Evolutionary conservation across 192 early-diverging fungal species (phyloP).

Genomic region (Backusella luteola): DNA sequence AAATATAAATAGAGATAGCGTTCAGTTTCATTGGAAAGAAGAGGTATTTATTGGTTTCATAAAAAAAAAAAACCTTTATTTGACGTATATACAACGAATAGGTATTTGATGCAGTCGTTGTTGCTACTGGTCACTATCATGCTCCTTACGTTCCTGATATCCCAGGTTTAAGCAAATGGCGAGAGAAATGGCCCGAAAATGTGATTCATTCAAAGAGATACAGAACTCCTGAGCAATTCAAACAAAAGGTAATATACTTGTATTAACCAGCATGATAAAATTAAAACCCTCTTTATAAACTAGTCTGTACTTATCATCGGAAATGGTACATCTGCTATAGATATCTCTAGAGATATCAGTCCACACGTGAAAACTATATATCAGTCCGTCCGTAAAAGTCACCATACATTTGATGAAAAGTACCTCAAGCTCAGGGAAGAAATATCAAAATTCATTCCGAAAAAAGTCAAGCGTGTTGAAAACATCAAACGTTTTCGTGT

Average conservation of each 20-base stretch:
- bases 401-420: neutral
- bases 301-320: conserved; percentile 56
- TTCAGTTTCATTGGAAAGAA: neutral
- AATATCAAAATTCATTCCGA: neutral
- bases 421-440: neutral
- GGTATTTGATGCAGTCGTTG: conserved; percentile 48
- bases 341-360: conserved; percentile 47
- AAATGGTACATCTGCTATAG: conserved; percentile 45
- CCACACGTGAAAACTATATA: conserved; percentile 33
- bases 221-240: conserved; percentile 26
- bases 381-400: conserved; percentile 32
- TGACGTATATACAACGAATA: neutral
- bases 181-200: neutral
- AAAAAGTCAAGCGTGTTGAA: neutral
- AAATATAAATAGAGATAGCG: neutral
- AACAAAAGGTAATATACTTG: conserved; percentile 21
- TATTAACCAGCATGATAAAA: too few species aligned
- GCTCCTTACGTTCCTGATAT: conserved; percentile 52
- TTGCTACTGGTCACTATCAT: conserved; percentile 49
- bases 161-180: conserved; percentile 21
- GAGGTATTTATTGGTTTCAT: neutral
- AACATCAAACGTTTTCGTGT: neutral
- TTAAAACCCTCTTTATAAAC: neutral
- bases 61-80: neutral
- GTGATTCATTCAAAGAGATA: conserved; percentile 36